These are phyloP conservation scores for Bisporella sp. DNA, from an alignment of 2,329 filamentous ascomycete genomes.

Conservation along the genomic window DNA sequence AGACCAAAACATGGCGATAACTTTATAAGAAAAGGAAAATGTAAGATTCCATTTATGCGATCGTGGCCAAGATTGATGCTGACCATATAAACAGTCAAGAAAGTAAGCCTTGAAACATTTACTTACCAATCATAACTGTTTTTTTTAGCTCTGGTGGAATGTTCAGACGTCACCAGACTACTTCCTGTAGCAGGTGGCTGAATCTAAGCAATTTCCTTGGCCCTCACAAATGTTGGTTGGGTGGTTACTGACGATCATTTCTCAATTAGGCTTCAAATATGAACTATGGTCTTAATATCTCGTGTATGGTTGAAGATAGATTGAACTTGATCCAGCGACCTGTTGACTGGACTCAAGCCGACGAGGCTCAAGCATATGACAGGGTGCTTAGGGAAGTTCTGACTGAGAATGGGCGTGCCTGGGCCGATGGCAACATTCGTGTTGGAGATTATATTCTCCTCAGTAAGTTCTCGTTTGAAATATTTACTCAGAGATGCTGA, in stretches of 20 bases:
- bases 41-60: constrained; percentile 13
- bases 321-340: constrained; percentile 49
- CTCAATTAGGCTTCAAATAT: constrained; percentile 69
- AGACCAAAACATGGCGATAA: constrained; percentile 57
- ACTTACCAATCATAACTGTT: neutral
- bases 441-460: constrained; percentile 77
- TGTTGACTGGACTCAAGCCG: constrained; percentile 58
- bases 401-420: constrained; percentile 60
- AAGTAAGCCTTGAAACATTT: constrained; percentile 25
- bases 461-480: constrained; percentile 29
- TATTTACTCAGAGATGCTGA: constrained; percentile 8
- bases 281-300: constrained; percentile 64
- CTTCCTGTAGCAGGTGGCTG: too few species aligned
- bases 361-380: constrained; percentile 62
- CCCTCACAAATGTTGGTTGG: neutral
- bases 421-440: constrained; percentile 81
- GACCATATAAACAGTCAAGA: constrained; percentile 27
- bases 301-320: constrained; percentile 64
- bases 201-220: too few species aligned
- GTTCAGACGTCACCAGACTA: neutral
- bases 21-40: constrained; percentile 55
- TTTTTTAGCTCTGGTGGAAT: neutral
- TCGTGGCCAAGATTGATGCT: constrained; percentile 2
- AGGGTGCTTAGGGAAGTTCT: constrained; percentile 58
- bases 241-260: constrained; percentile 16